phyloP scores from a whole-genome alignment of 2,329 filamentous ascomycete species.

The Colletotrichum sp. region DNA sequence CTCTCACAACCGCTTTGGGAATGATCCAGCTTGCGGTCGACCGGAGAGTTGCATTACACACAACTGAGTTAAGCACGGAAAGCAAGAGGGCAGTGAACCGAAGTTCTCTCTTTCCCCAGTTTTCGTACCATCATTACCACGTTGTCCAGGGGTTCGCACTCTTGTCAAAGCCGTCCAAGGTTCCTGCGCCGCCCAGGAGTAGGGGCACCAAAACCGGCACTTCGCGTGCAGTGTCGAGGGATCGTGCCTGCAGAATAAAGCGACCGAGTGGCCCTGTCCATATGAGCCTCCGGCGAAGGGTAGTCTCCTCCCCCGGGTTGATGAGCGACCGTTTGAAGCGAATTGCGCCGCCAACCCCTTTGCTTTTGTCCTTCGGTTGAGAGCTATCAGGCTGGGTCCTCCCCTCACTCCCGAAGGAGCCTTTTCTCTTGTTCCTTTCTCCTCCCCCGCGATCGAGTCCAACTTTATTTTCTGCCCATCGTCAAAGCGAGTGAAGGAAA shows the following conservation, averaged over 20 bases:
- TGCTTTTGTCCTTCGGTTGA: not conserved
- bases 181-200: not conserved
- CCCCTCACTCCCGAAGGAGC: not conserved
- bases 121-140: not conserved
- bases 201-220: not conserved
- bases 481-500: not conserved
- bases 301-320: not conserved
- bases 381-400: slow-evolving; percentile 2
- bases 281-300: not conserved
- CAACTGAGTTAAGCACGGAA: not conserved
- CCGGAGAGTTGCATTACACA: not conserved
- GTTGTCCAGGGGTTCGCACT: not conserved
- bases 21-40: not conserved
- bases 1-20: not conserved
- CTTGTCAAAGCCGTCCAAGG: not conserved
- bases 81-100: not conserved
- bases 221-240: not conserved
- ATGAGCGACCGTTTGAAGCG: not conserved
- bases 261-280: not conserved
- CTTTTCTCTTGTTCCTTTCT: not conserved
- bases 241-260: slow-evolving; percentile 8
- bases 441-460: not conserved
- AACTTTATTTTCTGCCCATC: not conserved
- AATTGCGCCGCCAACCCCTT: not conserved
- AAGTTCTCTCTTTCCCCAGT: not conserved